Evolutionary conservation across 805 yeast genomes (phyloP).

Genomic region (Clavispora vitiphila): DNA sequence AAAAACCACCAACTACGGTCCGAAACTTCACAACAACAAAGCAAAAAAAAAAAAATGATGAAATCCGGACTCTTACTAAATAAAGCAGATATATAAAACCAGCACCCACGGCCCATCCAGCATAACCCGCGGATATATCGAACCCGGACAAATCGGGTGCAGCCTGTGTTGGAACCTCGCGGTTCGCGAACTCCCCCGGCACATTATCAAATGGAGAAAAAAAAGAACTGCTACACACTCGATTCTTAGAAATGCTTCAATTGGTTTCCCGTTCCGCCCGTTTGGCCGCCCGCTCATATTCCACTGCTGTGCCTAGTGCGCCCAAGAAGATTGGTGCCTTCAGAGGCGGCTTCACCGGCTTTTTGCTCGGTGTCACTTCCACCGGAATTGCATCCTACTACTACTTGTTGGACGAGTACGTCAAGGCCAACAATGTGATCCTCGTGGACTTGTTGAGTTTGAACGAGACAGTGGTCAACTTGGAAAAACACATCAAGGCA

Average conservation of each 20-base stretch:
- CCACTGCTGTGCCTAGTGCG: conserved; percentile 20
- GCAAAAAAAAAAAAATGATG: no score
- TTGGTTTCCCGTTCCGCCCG: conserved; percentile 3
- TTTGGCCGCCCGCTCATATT: conserved; percentile 23
- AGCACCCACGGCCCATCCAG: no score
- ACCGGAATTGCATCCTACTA: conserved; percentile 76
- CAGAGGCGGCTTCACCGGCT: conserved; percentile 62
- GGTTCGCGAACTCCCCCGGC: conserved; percentile 1
- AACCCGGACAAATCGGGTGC: not conserved
- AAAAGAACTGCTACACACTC: not conserved
- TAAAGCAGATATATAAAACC: no score
- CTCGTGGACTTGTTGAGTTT: conserved; percentile 70
- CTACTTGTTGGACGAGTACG: conserved; percentile 74
- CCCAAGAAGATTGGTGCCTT: conserved; percentile 37
- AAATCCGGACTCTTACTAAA: no score
- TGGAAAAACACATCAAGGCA: conserved; percentile 64
- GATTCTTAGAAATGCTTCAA: not conserved
- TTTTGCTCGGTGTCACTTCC: conserved; percentile 66
- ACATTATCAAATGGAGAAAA: not conserved
- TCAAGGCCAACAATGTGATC: conserved; percentile 64
- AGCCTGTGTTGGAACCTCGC: not conserved
- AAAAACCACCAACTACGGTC: no score
- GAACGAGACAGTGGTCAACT: conserved; percentile 59
- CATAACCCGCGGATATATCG: no score
- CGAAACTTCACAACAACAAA: no score